phyloP scores from a whole-genome alignment of 2,329 filamentous ascomycete species.

The Claviceps purpurea region DNA sequence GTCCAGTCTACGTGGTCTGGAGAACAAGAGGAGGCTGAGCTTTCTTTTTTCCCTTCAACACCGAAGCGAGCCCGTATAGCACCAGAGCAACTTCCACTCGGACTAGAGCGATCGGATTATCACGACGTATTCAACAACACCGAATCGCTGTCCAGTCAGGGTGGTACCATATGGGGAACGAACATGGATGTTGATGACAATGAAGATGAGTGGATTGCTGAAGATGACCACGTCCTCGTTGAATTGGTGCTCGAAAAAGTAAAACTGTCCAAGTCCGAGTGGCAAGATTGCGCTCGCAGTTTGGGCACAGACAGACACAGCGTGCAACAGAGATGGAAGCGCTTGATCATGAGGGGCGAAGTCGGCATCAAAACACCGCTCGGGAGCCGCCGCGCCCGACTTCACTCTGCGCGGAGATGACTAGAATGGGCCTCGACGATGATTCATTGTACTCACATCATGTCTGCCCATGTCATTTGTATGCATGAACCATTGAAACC shows the following conservation, averaged over 20 bases:
- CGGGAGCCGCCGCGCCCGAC: constrained; percentile 27
- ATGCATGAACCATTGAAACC: neutral
- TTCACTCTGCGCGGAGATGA: constrained; percentile 39
- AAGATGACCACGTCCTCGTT: constrained; percentile 53
- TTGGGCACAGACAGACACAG: constrained; percentile 46
- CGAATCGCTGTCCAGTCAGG: constrained; percentile 12
- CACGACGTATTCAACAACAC: constrained; percentile 31
- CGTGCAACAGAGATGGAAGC: constrained; percentile 49
- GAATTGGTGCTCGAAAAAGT: constrained; percentile 55
- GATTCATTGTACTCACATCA: neutral
- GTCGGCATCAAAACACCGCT: constrained; percentile 41
- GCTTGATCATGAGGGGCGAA: constrained; percentile 43
- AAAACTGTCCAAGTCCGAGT: constrained; percentile 48
- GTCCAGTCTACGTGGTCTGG: neutral
- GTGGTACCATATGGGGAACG: constrained; percentile 15
- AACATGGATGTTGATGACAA: constrained; percentile 31
- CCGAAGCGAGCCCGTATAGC: constrained; percentile 48
- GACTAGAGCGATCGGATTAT: constrained; percentile 45
- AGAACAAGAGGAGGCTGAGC: neutral
- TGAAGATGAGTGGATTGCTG: constrained; percentile 42
- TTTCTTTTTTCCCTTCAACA: constrained; percentile 29
- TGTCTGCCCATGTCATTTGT: neutral
- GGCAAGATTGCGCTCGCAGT: constrained; percentile 53
- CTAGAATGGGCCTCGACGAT: neutral
- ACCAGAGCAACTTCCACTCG: constrained; percentile 45